Evolutionary conservation across 495 filamentous ascomycete genomes (phyloP).

Genomic region (Xylaria castorea): DNA sequence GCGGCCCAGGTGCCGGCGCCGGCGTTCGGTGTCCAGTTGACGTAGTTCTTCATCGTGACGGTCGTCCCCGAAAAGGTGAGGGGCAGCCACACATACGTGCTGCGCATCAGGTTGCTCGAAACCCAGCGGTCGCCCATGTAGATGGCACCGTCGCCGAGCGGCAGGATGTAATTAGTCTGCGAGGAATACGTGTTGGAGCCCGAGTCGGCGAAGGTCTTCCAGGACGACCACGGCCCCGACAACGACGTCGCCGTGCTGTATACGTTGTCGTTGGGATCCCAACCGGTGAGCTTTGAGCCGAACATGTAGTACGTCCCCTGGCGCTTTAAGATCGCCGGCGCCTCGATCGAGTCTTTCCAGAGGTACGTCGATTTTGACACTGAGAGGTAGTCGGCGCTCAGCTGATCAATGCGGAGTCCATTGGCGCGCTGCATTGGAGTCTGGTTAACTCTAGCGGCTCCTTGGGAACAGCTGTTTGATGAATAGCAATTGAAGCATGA

Average conservation of each 20-base stretch:
- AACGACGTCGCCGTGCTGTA: conserved; percentile 50
- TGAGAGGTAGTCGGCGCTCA: conserved; percentile 56
- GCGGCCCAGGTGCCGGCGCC: conserved; percentile 36
- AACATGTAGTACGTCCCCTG: conserved; percentile 50
- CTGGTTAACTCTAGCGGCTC: neutral
- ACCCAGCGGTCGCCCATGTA: conserved; percentile 76
- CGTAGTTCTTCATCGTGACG: conserved; percentile 57
- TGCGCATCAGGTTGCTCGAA: conserved; percentile 61
- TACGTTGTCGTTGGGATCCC: conserved; percentile 68
- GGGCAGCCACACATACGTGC: conserved; percentile 72
- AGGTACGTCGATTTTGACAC: conserved; percentile 60
- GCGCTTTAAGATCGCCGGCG: conserved; percentile 51
- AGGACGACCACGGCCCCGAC: conserved; percentile 62
- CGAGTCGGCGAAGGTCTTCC: conserved; percentile 63
- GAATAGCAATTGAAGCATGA: neutral
- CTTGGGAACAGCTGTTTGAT: neutral
- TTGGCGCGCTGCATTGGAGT: conserved; percentile 44
- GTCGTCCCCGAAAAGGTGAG: conserved; percentile 62
- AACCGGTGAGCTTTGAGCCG: conserved; percentile 48
- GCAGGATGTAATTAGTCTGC: conserved; percentile 59
- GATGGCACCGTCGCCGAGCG: conserved; percentile 52
- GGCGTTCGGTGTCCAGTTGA: conserved; percentile 58
- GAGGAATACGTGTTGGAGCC: conserved; percentile 60
- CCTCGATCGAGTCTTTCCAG: conserved; percentile 52
- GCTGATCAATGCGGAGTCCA: conserved; percentile 57